Base-by-base conservation (phyloP, 208 protist genomes). In the Trypanosoma caninum region DNA sequence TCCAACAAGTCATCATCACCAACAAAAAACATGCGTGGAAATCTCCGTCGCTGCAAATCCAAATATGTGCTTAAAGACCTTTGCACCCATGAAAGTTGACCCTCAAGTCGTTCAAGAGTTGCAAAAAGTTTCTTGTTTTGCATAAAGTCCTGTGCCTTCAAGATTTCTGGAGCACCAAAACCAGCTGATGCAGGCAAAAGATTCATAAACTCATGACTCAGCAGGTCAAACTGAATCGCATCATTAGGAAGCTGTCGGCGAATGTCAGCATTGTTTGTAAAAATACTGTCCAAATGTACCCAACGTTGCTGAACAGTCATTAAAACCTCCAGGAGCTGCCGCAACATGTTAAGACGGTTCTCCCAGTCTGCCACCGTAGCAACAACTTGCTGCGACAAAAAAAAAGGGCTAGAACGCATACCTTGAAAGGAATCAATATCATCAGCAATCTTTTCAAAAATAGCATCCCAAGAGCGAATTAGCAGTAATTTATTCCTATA, bases 1-100 rank as follows among this genome's bases (percentile, higher is more conserved):
- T 99, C 98, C 3, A 99, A 85, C 56, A 99, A 77, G 76, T 99
- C 99, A 72, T 99, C 98, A 85, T 99, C 99, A 31, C 98, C 98
- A 37, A 99, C 90, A 72, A 99, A 99, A 76, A 99, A 99, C 85
- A 99, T 99, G 57, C 98, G 94, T 1, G 98, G 96, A 73, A 99
- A 99, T 54, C 86, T 75, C 6, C 79, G 54, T 33, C 98, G 90
- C 82, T 99, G 97, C 10, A 79, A 80, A 72, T 99, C 98, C 3
- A 99, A 82, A 70, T 99, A 99, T 47, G 94, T 87, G 34, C 94
- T 97, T 14, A 99, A 85, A 16, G 92, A 91, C 46, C 98, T 97
- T 83, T 99, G 98, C 56, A 99, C 95, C 53, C 92, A 91, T 38
- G 60, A 68, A 11, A 99, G 79, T 45, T 98, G 80, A 20, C 91